phyloP scores from a whole-genome alignment of 2,329 filamentous ascomycete genomes.

The Talaromyces sp. region DNA sequence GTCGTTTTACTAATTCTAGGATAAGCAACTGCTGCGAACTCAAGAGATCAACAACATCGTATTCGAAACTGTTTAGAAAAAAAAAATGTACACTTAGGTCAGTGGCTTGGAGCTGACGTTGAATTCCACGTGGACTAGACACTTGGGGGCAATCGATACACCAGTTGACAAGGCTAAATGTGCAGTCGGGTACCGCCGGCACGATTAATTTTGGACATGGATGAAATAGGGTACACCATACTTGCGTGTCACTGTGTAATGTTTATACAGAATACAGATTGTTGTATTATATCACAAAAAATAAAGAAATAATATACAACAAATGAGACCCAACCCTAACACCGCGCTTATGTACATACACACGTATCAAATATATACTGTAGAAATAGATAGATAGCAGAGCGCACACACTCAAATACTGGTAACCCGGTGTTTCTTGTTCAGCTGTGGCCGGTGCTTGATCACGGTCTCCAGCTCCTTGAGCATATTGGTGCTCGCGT shows the following conservation, averaged over 20 bases:
- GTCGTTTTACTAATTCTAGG: no score
- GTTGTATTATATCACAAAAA: neutral
- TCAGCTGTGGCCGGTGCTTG: slow-evolving; percentile 46
- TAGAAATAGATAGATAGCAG: neutral
- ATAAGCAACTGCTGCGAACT: no score
- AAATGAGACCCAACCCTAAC: neutral
- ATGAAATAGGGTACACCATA: no score
- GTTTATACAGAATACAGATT: neutral
- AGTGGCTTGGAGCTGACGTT: neutral
- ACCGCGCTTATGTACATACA: neutral
- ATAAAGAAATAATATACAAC: neutral
- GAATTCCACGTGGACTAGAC: no score
- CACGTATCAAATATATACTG: neutral
- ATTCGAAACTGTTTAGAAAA: no score
- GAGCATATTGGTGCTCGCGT: slow-evolving; percentile 84
- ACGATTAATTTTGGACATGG: no score
- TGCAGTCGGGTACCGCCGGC: no score
- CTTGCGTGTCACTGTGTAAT: no score
- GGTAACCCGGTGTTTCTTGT: slow-evolving; percentile 36
- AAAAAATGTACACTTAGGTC: neutral
- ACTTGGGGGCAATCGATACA: no score
- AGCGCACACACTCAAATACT: slow-evolving; percentile 28
- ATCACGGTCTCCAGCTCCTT: slow-evolving; percentile 90
- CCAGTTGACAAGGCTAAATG: no score
- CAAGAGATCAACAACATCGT: no score